Evolutionary conservation across 306 rosid genomes (phyloP), one percentile per base, ranked within the genome.

Genomic region (Lathyrus tuberosus): DNA sequence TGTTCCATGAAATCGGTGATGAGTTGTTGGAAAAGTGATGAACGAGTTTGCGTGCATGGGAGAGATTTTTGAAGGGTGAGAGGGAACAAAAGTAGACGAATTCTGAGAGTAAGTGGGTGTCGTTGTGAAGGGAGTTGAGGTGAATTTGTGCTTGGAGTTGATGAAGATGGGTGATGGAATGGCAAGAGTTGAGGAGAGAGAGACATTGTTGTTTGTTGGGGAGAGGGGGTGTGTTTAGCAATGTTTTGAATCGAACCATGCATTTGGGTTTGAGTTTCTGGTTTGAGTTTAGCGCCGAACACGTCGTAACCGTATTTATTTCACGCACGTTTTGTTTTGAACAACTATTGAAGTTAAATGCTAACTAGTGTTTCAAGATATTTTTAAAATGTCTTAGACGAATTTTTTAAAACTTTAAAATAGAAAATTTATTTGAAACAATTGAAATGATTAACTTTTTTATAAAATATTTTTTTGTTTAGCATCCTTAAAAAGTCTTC

Each of bases 111-210:
- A 85, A 72, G 52, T 65, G 78, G 7, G 85, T 54, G 81, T 93
- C 88, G 24, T 63, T 64, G 71, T 74, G 81, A 47, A 86, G 83
- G 64, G 86, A 91, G 11, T 53, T 80, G 69, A 88, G 51, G 35
- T 77, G 86, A 48, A 84, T 76, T 66, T 83, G 93, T 49, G 97
- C 84, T 51, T 93, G 97, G 49, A 88, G 70, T 81, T 87, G 88
- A 54, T 57, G 69, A 65, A 94, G 79, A 22, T 87, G 92, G 11
- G 83, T 65, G 7, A 73, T 41, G 7, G 96, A 90, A 66, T 66
- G 22, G 72, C 85, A 68, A 18, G 65, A 75, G 13, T 65, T 79
- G 38, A 93, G 79, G n/a, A 88, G 92, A 58, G 62, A 41, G 41
- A 93, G 86, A 35, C 85, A 82, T 68, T 80, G 93, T 3, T 77